phyloP scores from a whole-genome alignment of 768 basidiomycete species.

The Mycena albidolilacea region DNA sequence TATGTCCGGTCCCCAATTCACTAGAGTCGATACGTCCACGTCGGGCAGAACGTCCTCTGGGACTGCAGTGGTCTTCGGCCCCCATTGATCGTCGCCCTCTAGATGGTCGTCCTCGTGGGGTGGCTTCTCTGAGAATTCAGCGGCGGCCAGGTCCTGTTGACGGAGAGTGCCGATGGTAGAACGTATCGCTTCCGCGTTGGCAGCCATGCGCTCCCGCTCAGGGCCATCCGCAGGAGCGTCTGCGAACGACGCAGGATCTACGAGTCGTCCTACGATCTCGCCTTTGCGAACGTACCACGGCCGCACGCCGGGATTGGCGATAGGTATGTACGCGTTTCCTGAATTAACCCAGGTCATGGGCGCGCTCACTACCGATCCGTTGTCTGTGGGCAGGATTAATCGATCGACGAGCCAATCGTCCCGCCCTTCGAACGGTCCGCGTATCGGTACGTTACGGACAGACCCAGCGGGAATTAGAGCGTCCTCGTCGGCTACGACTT shows the following conservation, averaged over 20 bases:
- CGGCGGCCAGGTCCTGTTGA: not conserved
- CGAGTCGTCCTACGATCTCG: too few relatives aligned
- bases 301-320: not conserved
- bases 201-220: not conserved
- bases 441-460: conserved; percentile 25
- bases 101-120: too few relatives aligned
- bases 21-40: conserved; percentile 1
- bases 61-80: too few relatives aligned
- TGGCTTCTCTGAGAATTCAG: too few relatives aligned
- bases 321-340: not conserved
- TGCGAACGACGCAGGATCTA: not conserved
- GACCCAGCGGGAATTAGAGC: not conserved
- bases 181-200: not conserved
- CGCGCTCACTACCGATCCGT: not conserved
- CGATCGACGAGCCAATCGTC: too few relatives aligned
- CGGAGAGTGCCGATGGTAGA: conserved; percentile 8
- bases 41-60: conserved; percentile 5
- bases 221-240: not conserved
- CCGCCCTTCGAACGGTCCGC: conserved; percentile 21
- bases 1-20: conserved; percentile 41
- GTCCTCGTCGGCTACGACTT: conserved; percentile 10
- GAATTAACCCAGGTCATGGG: not conserved
- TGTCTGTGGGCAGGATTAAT: too few relatives aligned
- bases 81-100: too few relatives aligned
- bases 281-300: too few relatives aligned